Percentiles rank a stretch among this genome's conserved stretches.
Conservation (phyloP, 2,329 filamentous ascomycete species). For the Fusarium compactum region DNA sequence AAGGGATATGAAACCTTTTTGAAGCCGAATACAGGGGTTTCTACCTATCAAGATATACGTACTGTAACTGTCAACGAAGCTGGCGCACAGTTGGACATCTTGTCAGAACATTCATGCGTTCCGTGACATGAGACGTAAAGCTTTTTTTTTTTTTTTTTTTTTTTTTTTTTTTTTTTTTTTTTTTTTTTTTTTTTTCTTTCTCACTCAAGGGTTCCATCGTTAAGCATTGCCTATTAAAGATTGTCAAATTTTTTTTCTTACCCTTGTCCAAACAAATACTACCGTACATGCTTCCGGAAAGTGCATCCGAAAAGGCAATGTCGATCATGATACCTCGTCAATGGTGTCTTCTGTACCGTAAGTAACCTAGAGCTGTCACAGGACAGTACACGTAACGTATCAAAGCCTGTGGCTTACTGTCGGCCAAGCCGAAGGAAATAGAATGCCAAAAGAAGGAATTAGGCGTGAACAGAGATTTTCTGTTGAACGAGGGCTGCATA, state of each 20-base stretch:
- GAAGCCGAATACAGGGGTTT: not conserved
- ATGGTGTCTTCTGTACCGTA: not conserved
- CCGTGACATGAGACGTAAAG: not conserved
- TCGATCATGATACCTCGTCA: conserved; percentile 19
- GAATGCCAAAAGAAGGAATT: conserved; percentile 23
- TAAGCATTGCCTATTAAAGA: conserved; percentile 4
- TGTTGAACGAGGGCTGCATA: conserved; percentile 19
- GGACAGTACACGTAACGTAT: conserved; percentile 1
- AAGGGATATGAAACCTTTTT: not conserved
- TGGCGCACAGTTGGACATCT: not conserved
- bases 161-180: too few species aligned
- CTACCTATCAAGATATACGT: not conserved
- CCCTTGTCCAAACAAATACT: not conserved
- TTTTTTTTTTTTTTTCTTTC: too few species aligned
- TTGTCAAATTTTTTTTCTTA: conserved; percentile 12
- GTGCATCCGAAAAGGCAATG: conserved; percentile 12
- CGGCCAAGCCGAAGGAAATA: conserved; percentile 23
- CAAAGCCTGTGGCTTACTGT: not conserved
- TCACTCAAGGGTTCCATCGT: conserved; percentile 8
- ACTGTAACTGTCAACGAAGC: not conserved
- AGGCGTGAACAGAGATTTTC: conserved; percentile 18
- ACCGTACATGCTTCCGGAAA: conserved; percentile 4
- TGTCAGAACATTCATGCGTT: not conserved
- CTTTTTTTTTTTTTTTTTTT: too few species aligned
- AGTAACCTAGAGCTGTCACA: not conserved